Evolutionary conservation across 345 rosid species (phyloP).

Genomic region (Geranium brycei): DNA sequence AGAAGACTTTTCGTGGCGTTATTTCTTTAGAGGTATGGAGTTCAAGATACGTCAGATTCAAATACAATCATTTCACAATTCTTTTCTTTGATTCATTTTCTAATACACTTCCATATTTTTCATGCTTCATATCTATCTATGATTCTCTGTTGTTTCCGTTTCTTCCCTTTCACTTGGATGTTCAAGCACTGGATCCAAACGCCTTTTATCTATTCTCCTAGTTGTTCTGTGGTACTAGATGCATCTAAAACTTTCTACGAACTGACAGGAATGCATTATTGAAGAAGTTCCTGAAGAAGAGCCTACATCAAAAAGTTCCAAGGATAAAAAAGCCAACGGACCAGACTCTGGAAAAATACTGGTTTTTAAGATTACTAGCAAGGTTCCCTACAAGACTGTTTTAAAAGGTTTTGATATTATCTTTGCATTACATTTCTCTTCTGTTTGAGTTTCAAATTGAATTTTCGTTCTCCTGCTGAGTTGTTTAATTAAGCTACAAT

Average conservation of each 20-base stretch:
- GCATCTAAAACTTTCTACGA: not conserved
- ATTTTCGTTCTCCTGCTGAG: conserved; percentile 3
- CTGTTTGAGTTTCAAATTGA: not conserved
- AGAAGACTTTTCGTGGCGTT: conserved; percentile 76
- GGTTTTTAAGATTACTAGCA: conserved; percentile 73
- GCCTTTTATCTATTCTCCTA: not conserved
- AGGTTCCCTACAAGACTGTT: conserved; percentile 76
- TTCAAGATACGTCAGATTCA: not conserved
- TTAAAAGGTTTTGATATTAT: conserved; percentile 12
- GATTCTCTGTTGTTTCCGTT: not conserved
- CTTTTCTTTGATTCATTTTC: not conserved
- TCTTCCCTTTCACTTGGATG: not conserved
- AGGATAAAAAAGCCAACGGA: conserved; percentile 83
- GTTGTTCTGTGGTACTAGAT: not conserved
- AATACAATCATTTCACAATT: not conserved
- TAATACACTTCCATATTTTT: not conserved
- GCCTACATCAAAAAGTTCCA: conserved; percentile 49
- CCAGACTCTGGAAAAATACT: conserved; percentile 59
- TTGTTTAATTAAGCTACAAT: not conserved
- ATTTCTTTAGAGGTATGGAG: conserved; percentile 62
- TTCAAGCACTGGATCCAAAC: not conserved
- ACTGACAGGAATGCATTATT: conserved; percentile 62
- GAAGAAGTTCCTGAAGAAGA: conserved; percentile 81
- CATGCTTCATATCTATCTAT: too few species aligned
- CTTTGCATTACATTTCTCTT: not conserved